Percentiles rank a stretch among this genome's conserved stretches.
These are phyloP conservation scores for Deuterostichococcus epilithicus DNA, from an alignment of 139 green algal species.

Conservation along the genomic window DNA sequence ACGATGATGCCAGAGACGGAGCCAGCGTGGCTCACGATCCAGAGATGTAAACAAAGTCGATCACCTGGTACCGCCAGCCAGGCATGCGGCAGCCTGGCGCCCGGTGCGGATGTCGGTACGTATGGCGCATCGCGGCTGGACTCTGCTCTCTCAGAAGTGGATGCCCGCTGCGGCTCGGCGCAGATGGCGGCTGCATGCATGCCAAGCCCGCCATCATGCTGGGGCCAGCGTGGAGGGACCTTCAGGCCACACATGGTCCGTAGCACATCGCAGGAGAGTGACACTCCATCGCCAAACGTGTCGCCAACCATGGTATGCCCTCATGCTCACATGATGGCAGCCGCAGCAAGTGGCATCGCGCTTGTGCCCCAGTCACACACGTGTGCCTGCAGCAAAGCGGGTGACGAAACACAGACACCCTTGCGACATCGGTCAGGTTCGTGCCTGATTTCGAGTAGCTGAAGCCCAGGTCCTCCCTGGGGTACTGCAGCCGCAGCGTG, in stretches of 20 bases:
- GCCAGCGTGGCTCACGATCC: background rate
- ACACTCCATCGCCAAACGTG: too few relatives aligned
- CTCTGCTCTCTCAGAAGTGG: background rate
- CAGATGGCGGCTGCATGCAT: background rate
- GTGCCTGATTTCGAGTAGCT: conserved; percentile 41
- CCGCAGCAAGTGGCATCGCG: too few relatives aligned
- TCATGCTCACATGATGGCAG: too few relatives aligned
- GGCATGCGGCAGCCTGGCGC: conserved; percentile 60
- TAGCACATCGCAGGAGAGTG: too few relatives aligned
- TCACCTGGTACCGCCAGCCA: conserved; percentile 15
- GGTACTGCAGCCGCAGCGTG: conserved; percentile 86
- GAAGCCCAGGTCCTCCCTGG: conserved; percentile 87
- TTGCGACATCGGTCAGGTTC: too few relatives aligned
- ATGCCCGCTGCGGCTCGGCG: background rate
- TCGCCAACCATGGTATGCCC: too few relatives aligned
- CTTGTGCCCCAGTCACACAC: too few relatives aligned
- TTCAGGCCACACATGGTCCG: too few relatives aligned
- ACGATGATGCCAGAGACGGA: too few relatives aligned
- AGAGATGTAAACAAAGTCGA: background rate
- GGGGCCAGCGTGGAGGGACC: too few relatives aligned
- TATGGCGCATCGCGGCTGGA: conserved; percentile 28
- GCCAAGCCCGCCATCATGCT: too few relatives aligned
- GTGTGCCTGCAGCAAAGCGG: too few relatives aligned
- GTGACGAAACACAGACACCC: background rate
- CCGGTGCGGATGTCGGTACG: conserved; percentile 37